A percentile compares a stretch with the other conserved stretches of the same genome.
phyloP scores from a whole-genome alignment of 73 alveolate genomes.

The Paramecium pentaurelia region DNA sequence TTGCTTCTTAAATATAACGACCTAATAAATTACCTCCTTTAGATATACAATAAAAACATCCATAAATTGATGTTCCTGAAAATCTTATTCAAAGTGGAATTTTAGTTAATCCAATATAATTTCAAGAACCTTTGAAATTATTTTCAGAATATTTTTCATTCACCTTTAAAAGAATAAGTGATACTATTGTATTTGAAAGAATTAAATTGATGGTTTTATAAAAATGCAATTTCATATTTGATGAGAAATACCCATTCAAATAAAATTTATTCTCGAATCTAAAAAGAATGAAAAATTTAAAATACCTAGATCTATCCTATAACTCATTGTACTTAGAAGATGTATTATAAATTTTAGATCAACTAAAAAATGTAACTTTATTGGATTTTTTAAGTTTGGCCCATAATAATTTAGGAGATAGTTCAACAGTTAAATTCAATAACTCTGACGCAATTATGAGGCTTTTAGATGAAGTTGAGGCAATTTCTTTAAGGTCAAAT shows the following conservation, averaged over 20 bases:
- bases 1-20: not conserved
- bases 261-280: not conserved
- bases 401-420: not conserved
- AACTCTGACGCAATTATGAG: not conserved
- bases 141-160: not conserved
- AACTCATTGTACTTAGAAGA: not conserved
- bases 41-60: not conserved
- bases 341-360: not conserved
- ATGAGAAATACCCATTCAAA: not conserved
- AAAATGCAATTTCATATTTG: not conserved
- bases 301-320: not conserved
- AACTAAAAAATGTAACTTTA: not conserved
- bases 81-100: not conserved
- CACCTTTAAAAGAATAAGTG: not conserved
- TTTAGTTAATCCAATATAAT: not conserved
- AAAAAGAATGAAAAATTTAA: not conserved
- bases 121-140: not conserved
- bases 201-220: not conserved
- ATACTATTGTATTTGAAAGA: not conserved
- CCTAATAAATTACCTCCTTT: not conserved
- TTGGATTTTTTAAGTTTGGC: constrained; percentile 25
- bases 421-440: not conserved
- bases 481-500: constrained; percentile 27
- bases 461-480: not conserved
- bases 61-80: not conserved